Percentiles rank a stretch among this genome's conserved stretches.
Evolutionary conservation across 2,329 filamentous ascomycete species (phyloP).

Genomic region (Fusarium fracticaudum): DNA sequence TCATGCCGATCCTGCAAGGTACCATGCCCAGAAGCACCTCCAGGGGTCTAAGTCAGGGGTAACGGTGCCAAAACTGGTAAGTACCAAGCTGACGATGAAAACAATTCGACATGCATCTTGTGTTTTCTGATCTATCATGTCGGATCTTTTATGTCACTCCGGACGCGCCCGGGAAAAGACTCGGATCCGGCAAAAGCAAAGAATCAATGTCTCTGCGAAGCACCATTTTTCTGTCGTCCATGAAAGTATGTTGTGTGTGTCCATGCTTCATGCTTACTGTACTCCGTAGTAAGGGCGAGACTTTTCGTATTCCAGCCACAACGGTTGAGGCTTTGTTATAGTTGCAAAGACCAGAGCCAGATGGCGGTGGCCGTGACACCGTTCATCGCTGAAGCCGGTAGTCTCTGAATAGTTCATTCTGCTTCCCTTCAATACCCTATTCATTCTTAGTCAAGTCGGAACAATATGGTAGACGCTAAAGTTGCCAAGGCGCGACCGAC

Average conservation of each 20-base stretch:
- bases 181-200: constrained; percentile 26
- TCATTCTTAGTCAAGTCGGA: neutral
- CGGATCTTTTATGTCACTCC: constrained; percentile 17
- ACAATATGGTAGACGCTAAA: constrained; percentile 10
- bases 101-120: neutral
- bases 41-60: constrained; percentile 40
- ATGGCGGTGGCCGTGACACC: neutral
- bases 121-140: constrained; percentile 7
- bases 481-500: constrained; percentile 15
- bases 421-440: neutral
- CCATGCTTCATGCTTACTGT: neutral
- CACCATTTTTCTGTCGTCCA: neutral
- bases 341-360: constrained; percentile 1
- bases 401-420: constrained; percentile 10
- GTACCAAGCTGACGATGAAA: constrained; percentile 6
- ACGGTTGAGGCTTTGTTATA: constrained; percentile 28
- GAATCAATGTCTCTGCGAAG: neutral
- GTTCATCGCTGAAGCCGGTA: constrained; percentile 1
- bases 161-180: neutral
- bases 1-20: constrained; percentile 40
- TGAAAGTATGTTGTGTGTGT: neutral
- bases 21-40: constrained; percentile 25
- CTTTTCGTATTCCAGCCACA: constrained; percentile 23
- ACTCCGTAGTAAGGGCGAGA: constrained; percentile 18
- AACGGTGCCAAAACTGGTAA: constrained; percentile 22